phyloP scores from a whole-genome alignment of 331 rosid species.

The Acacia concinna region DNA sequence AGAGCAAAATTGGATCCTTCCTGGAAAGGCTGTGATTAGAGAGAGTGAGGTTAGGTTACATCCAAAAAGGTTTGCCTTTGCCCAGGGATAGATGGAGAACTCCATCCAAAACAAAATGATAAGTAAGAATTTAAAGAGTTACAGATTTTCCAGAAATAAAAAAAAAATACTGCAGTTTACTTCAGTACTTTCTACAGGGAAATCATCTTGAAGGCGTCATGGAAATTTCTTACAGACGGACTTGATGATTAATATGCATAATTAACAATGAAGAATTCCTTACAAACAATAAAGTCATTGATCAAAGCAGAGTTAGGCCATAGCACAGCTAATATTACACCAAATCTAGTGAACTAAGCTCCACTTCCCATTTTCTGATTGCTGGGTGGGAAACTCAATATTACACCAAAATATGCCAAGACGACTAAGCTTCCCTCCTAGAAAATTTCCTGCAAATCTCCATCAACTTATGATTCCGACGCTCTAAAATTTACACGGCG shows the following conservation, averaged over 20 bases:
- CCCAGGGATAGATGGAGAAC: neutral
- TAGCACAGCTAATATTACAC: conserved; percentile 10
- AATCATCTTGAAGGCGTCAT: neutral
- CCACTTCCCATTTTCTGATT: conserved; percentile 22
- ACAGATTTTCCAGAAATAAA: neutral
- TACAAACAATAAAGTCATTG: conserved; percentile 16
- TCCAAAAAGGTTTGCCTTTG: no score
- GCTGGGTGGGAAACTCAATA: conserved; percentile 24
- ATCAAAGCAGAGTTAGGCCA: conserved; percentile 16
- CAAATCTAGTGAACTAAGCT: conserved; percentile 32
- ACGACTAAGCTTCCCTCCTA: conserved; percentile 7
- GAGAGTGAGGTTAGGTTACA: neutral
- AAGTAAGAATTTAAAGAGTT: no score
- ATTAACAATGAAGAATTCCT: neutral
- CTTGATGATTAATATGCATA: neutral
- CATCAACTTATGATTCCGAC: conserved; percentile 33
- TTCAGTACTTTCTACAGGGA: neutral
- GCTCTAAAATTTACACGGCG: conserved; percentile 32
- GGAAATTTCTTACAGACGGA: neutral
- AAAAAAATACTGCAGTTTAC: neutral
- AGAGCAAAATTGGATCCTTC: neutral
- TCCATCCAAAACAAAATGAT: neutral
- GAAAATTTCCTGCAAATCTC: conserved; percentile 29
- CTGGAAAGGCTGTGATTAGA: neutral
- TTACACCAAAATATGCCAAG: conserved; percentile 10